These are phyloP conservation scores for Ascochyta koolunga DNA, from an alignment of 2,329 filamentous ascomycete species.

Conservation along the genomic window DNA sequence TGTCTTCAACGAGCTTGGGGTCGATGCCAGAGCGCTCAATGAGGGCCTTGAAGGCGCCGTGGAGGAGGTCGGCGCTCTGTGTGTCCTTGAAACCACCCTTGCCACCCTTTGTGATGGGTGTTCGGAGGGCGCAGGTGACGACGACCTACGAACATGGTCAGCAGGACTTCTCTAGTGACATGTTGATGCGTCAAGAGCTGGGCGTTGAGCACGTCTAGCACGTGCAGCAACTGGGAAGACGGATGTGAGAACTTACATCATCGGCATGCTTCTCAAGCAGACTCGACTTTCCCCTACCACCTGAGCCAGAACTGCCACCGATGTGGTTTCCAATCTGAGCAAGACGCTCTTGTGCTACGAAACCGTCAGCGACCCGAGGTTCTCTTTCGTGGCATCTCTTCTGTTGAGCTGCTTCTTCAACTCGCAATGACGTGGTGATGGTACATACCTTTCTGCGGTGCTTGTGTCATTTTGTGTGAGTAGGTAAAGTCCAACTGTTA, in stretches of 20 bases:
- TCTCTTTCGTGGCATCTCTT: conserved; percentile 1
- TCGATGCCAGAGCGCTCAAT: conserved; percentile 88
- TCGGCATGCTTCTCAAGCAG: conserved; percentile 63
- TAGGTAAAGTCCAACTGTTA: neutral
- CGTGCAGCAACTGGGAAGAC: neutral
- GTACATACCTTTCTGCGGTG: conserved; percentile 17
- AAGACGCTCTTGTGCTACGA: conserved; percentile 62
- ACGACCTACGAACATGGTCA: conserved; percentile 63
- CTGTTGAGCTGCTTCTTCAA: neutral
- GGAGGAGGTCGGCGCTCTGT: conserved; percentile 80
- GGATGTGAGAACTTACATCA: conserved; percentile 51
- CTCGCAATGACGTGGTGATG: neutral
- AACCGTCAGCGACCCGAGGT: neutral
- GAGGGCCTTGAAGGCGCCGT: conserved; percentile 80
- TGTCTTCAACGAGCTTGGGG: conserved; percentile 85
- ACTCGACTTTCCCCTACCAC: conserved; percentile 48
- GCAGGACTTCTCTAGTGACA: neutral
- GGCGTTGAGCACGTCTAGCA: neutral
- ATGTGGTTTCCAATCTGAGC: conserved; percentile 65
- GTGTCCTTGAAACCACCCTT: conserved; percentile 98
- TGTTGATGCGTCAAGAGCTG: neutral
- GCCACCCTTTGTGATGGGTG: conserved; percentile 88
- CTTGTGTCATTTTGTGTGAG: conserved; percentile 13
- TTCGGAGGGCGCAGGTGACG: conserved; percentile 89
- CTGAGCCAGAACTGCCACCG: conserved; percentile 32